Evolutionary conservation across 805 yeast genomes (phyloP), one percentile per base, ranked within the genome.

Genomic region (Candida odintsovae): DNA sequence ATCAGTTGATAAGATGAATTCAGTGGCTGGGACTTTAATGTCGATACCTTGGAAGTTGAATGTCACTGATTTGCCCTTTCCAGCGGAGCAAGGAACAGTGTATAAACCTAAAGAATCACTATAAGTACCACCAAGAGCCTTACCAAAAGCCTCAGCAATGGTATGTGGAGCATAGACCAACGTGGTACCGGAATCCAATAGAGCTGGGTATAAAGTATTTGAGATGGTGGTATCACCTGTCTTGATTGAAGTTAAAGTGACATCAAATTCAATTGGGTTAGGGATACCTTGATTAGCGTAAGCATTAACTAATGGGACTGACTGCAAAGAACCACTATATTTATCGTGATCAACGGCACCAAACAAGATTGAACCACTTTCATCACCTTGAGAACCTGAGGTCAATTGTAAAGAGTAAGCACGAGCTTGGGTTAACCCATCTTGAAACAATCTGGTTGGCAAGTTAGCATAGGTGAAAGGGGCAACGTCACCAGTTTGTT

Each of bases 331-430:
- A 9, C 86, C 87, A 1, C 66, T 48, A 59, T 71, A 79, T 58
- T 79, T 80, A 26, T 73, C 67, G 36, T 68, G 68, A 53, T 83
- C 89, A 31, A 78, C 65, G 11, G 80, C 89, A 15, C 90, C 89
- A 67, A 83, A 82, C 43, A 83, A 58, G 18, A 83, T 67, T 6
- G 73, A 61, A 1, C 86, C 86, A 31, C 19, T n/a, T 1, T 65
- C 49, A 13, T 57, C 48, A 1, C 71, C 56, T n/a, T 61, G 64
- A 25, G 9, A 25, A 10, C 28, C 28, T 9, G 41, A 16, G 50
- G 51, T 19, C 55, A 83, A 68, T 55, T 69, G 81, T 49, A 85
- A 63, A 0, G 89, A 82, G 61, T 81, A 85, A 1, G 77, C 73
- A 21, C 70, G 69, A 42, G 72, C 71, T 33, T 69, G 58, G 50